phyloP scores from a whole-genome alignment of 139 green algal genomes.

The Chlorella vulgaris region DNA sequence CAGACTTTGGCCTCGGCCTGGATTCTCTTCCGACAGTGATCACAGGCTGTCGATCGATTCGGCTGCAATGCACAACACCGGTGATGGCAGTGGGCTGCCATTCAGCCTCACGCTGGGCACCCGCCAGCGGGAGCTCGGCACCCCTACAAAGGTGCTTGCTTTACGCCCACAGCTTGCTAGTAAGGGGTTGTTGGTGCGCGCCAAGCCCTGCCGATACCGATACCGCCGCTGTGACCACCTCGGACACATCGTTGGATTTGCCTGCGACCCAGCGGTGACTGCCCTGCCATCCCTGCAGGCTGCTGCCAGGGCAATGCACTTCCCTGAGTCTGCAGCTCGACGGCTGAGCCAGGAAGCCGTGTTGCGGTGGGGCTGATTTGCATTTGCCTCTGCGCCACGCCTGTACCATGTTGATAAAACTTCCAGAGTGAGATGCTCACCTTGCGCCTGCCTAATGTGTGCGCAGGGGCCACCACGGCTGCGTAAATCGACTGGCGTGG shows the following conservation, averaged over 20 bases:
- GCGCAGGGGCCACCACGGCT: slow-evolving; percentile 70
- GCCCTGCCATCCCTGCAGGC: not conserved
- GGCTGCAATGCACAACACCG: too few relatives aligned
- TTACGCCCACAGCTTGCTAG: not conserved
- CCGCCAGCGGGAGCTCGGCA: not conserved
- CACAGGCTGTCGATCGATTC: too few relatives aligned
- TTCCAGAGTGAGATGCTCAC: not conserved
- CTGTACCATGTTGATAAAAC: not conserved
- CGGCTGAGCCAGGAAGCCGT: slow-evolving; percentile 21
- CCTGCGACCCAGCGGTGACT: too few relatives aligned
- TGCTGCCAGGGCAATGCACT: not conserved
- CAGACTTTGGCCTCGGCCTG: too few relatives aligned
- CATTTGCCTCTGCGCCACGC: not conserved
- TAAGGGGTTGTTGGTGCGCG: not conserved
- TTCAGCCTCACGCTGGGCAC: too few relatives aligned
- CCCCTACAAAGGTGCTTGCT: not conserved
- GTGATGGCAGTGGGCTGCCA: too few relatives aligned
- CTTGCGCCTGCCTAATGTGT: too few relatives aligned
- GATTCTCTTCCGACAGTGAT: too few relatives aligned
- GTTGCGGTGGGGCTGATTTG: not conserved
- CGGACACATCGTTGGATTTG: too few relatives aligned
- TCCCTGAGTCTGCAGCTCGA: slow-evolving; percentile 2
- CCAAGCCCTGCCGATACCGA: too few relatives aligned
- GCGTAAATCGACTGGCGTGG: slow-evolving; percentile 84
- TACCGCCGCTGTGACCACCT: too few relatives aligned